Evolutionary conservation across 176 grass and related monocot species (phyloP), one percentile per base, ranked within the genome.

Genomic region (Saccharum officinarum): DNA sequence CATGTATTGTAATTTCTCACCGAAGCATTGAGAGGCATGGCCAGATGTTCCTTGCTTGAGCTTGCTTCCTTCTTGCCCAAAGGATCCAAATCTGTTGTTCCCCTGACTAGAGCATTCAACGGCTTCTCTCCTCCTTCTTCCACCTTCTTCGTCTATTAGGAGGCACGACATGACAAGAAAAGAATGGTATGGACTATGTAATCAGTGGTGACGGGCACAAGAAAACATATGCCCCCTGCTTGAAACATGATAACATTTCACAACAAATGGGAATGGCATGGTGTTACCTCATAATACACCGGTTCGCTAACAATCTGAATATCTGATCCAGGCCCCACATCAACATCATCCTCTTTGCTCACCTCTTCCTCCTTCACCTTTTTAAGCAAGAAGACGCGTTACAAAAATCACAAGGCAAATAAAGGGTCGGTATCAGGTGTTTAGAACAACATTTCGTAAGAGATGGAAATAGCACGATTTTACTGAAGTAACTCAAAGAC

Each of bases 251-350:
- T 11, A 37, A 6, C 6, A 49, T 52, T 36, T 50, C 44, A 36
- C 28, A 68, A 52, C 28, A 80, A 63, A 80, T 67, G 16, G 23
- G 31, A 67, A 49, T 37, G 10, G 1, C 6, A 52, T 38, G 40
- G 42, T 82, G 37, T 41, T 59, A 82, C 80, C 80, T 82, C 67
- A 40, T 20, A 82, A 6, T 62, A 59, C 17, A 34, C 26, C 12
- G 9, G 16, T 81, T 22, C 3, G 12, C 45, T 67, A 40, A 50
- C 78, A n/a, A 82, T 14, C 79, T 40, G 86, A 18, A 61, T 8
- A 69, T 59, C 80, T 38, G 60, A 39, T 38, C 41, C 47, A 46
- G 18, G 5, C 54, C 28, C 52, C 13, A 18, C 23, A 6, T 50
- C 45, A 8, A 20, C 26, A 9, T 20, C 44, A 10, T 36, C 18